These are phyloP conservation scores for Globisporangium sylvaticum DNA, from an alignment of 352 stramenopile genomes.

Conservation along the genomic window DNA sequence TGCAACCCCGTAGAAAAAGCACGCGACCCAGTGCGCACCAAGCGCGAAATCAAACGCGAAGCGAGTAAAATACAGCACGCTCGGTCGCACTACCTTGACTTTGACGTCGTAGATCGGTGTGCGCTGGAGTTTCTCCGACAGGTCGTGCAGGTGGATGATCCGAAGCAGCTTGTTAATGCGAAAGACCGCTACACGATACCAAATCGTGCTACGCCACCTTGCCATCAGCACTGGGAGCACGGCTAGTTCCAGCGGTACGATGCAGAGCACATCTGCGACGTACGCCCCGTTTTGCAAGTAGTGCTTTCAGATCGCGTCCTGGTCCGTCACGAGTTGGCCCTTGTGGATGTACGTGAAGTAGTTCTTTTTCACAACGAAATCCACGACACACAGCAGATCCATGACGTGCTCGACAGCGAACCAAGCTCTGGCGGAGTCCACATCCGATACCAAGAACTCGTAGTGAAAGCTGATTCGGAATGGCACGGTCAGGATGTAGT, in stretches of 20 bases:
- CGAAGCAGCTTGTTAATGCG: constrained; percentile 21
- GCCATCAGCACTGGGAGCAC: neutral
- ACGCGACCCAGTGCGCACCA: constrained; percentile 25
- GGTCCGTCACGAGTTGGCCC: constrained; percentile 30
- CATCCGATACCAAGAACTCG: constrained; percentile 15
- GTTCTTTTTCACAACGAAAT: constrained; percentile 29
- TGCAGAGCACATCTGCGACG: constrained; percentile 23
- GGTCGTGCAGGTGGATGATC: constrained; percentile 14
- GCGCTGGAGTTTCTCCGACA: constrained; percentile 17
- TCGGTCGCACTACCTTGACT: constrained; percentile 4
- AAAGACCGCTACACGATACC: constrained; percentile 17
- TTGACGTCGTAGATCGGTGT: constrained; percentile 20
- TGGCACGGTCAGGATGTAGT: constrained; percentile 27
- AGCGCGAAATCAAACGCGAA: constrained; percentile 24
- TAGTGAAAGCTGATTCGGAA: constrained; percentile 29
- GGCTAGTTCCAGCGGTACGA: constrained; percentile 28
- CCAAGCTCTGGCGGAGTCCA: constrained; percentile 15
- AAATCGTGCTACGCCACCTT: constrained; percentile 5
- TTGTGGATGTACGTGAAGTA: constrained; percentile 31
- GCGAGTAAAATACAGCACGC: constrained; percentile 13
- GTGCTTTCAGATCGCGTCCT: constrained; percentile 20
- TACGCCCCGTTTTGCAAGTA: constrained; percentile 31
- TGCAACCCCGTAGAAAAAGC: constrained; percentile 19
- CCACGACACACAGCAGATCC: constrained; percentile 26
- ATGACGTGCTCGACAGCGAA: constrained; percentile 34